A percentile compares a stretch with the other conserved stretches of the same genome.
Conservation (phyloP, 1,284 basidiomycete genomes). For the Coriolopsis trogii region DNA sequence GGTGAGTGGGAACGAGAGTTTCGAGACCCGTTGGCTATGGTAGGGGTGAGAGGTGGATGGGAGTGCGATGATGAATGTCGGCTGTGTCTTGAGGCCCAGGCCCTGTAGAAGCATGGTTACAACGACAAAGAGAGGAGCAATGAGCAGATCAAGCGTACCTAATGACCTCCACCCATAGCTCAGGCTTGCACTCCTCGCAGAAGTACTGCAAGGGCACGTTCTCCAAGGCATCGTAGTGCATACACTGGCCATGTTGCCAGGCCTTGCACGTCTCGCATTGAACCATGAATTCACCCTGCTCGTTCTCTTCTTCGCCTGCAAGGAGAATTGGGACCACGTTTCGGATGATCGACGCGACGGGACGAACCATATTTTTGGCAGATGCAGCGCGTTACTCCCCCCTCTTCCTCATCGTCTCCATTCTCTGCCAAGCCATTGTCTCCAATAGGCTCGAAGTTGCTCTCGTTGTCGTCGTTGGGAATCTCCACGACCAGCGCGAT, state of each 20-base stretch:
- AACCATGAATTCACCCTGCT: slow-evolving; percentile 92
- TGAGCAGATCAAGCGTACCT: slow-evolving; percentile 51
- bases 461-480: slow-evolving; percentile 33
- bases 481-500: slow-evolving; percentile 34
- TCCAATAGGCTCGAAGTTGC: slow-evolving; percentile 31
- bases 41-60: slow-evolving; percentile 34
- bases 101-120: slow-evolving; percentile 43
- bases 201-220: slow-evolving; percentile 86
- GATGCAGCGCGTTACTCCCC: slow-evolving; percentile 90
- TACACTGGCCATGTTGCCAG: slow-evolving; percentile 98
- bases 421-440: slow-evolving; percentile 45
- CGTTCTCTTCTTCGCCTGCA: slow-evolving; percentile 57
- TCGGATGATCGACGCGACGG: slow-evolving; percentile 19
- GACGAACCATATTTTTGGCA: slow-evolving; percentile 86
- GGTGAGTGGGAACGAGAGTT: slow-evolving; percentile 80
- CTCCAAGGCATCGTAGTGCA: slow-evolving; percentile 90
- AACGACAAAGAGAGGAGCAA: slow-evolving; percentile 10
- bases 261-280: slow-evolving; percentile 97
- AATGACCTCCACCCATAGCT: slow-evolving; percentile 78
- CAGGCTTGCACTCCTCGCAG: slow-evolving; percentile 93
- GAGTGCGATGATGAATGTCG: slow-evolving; percentile 68
- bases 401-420: slow-evolving; percentile 74
- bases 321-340: slow-evolving; percentile 14
- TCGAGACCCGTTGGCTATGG: slow-evolving; percentile 46
- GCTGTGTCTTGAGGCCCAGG: slow-evolving; percentile 54